These are phyloP conservation scores for Cymbidium sinense DNA, from an alignment of 106 monocot species.

Conservation along the genomic window DNA sequence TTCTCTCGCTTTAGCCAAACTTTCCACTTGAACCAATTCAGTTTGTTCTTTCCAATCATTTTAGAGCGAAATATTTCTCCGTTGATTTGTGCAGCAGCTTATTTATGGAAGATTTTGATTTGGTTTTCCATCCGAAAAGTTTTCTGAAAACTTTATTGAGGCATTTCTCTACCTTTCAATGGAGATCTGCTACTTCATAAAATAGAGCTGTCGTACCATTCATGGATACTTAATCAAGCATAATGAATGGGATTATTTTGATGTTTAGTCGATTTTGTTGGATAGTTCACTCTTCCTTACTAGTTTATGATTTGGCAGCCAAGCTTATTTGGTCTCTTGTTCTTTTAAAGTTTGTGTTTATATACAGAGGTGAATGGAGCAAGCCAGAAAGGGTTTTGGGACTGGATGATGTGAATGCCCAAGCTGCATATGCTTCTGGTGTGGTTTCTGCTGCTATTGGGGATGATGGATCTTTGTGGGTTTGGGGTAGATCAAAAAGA, in stretches of 20 bases:
- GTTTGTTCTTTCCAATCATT: background rate
- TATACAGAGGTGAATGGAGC: constrained; percentile 53
- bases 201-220: too few species aligned
- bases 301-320: too few species aligned
- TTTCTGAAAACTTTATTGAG: too few species aligned
- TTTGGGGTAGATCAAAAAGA: constrained; percentile 89
- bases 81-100: background rate
- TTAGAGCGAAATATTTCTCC: background rate
- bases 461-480: constrained; percentile 83
- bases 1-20: background rate
- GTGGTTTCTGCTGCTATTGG: constrained; percentile 76
- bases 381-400: constrained; percentile 58
- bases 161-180: too few species aligned
- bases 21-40: background rate
- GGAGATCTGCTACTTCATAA: too few species aligned
- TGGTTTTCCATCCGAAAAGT: too few species aligned
- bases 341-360: background rate
- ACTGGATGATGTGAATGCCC: constrained; percentile 41
- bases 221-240: too few species aligned
- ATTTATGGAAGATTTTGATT: background rate
- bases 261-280: too few species aligned
- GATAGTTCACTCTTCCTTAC: too few species aligned
- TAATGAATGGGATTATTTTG: too few species aligned
- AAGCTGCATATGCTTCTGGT: constrained; percentile 74
- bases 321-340: background rate